Evolutionary conservation across 495 filamentous ascomycete species (phyloP), one percentile per base, ranked within the genome.

Genomic region (Beverwykella pulmonaria): DNA sequence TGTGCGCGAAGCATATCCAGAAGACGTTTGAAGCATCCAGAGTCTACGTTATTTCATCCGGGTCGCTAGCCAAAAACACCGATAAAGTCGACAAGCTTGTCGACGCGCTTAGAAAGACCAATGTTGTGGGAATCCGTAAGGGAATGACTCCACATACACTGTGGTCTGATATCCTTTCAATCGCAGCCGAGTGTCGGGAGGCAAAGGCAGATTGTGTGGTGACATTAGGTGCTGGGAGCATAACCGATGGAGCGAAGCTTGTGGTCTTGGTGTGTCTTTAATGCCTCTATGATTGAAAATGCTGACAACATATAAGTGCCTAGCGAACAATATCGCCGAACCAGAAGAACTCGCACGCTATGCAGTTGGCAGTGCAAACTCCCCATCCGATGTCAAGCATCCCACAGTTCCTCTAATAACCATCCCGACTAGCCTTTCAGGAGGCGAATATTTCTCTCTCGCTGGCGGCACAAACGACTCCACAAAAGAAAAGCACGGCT

Each of bases 171-270:
- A 77, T 88, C 2, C 61, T 88, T 2, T 78, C 84, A 41, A 82
- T 88, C 30, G 72, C 79, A 12, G 70, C 78, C 3, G 84, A 88
- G 8, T 75, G 82, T 1, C 71, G 78, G n/a, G 70, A 71, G 19
- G 75, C 75, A 17, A 59, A 79, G 10, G 82, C 82, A 3, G 86
- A 90, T 77, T 69, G 82, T 27, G 72, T 89, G 39, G 69, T 90
- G 34, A 89, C 86, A 0, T 75, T 89, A 2, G 87, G 87, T 30
- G 87, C 79, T 15, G 86, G 86, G 0, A 84, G 81, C 34, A 69
- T 88, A 66, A 86, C 85, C 0, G 87, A 89, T 71, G 84, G 76
- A 0, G 84, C 84, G 1, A 89, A 88, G 73, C 78, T 89, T 4
- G 75, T 85, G 59, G 75, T 80, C 4, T 75, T 85, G 32, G 85